Evolutionary conservation across 2,329 filamentous ascomycete species (phyloP), one percentile per base, ranked within the genome.

Genomic region (Colletotrichum australisinense): DNA sequence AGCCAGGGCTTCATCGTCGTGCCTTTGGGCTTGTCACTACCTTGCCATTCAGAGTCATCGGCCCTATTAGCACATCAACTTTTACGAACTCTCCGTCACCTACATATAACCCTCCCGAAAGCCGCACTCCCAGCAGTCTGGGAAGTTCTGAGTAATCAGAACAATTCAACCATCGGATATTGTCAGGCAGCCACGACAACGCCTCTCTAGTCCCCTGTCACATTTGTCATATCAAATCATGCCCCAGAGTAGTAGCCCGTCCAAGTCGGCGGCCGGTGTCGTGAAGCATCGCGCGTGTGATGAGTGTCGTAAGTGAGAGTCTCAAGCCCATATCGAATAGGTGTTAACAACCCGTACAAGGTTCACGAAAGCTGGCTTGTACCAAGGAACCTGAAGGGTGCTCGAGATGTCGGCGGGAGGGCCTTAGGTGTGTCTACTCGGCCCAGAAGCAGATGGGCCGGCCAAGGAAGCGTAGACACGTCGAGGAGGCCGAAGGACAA

Each of bases 401-500:
- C 79, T 81, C 85, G 8, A 87, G 91, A 69, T 93, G 91, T 78
- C 84, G 82, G 67, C 85, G 85, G 69, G 91, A 93, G 76, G 85
- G 84, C 70, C 87, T 92, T 55, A 68, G 73, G 55, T 93, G 91
- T 77, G 84, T 89, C 75, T 93, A 92, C 81, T 92, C 90, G 8
- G 83, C 86, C 14, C 91, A 92, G 79, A 93, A 93, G 80, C 89
- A 84, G 53, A 93, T 93, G 91, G 91, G 91, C 4, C 85, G 91
- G 55, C 91, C 91, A 26, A 84, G 90, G 68, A 93, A 93, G 81
- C 84, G 89, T 70, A 86, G 83, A 22, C 80, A 80, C 55, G 75
- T 80, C 35, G 84, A 85, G 16, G 76, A 78, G 12, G 66, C 67
- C n/a, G 72, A 74, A 12, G 72, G 74, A 42, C 59, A 75, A n/a